A percentile compares a stretch with the other conserved stretches of the same genome.
These are phyloP conservation scores for Trichoderma breve DNA, from an alignment of 2,329 filamentous ascomycete genomes.

Conservation along the genomic window DNA sequence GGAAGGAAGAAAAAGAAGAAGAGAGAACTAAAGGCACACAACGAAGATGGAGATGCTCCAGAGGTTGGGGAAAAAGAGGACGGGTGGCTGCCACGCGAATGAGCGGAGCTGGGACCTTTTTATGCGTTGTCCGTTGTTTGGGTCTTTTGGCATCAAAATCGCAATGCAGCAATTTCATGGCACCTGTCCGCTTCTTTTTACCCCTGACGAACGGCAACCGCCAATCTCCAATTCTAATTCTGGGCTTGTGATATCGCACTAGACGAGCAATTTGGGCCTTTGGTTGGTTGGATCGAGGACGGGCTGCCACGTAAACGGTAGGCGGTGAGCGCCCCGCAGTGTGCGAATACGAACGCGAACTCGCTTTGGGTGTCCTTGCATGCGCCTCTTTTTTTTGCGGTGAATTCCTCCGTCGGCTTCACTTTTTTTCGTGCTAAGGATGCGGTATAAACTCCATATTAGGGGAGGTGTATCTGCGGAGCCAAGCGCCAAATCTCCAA, in stretches of 20 bases:
- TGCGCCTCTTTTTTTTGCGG: slow-evolving; percentile 2
- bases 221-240: slow-evolving; percentile 19
- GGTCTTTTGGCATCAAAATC: background rate
- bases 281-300: slow-evolving; percentile 11
- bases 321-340: slow-evolving; percentile 20
- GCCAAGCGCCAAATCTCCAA: background rate
- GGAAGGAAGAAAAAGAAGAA: background rate
- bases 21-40: background rate
- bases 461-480: background rate
- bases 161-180: slow-evolving; percentile 7
- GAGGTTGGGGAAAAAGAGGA: background rate
- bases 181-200: slow-evolving; percentile 1
- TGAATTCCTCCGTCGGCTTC: background rate
- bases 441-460: slow-evolving; percentile 1
- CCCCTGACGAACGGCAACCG: slow-evolving; percentile 16
- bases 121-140: slow-evolving; percentile 5
- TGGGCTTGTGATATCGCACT: slow-evolving; percentile 19
- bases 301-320: slow-evolving; percentile 18
- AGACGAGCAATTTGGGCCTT: background rate
- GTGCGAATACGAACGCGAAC: slow-evolving; percentile 35
- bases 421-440: background rate
- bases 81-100: background rate
- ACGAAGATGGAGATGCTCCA: background rate
- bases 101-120: slow-evolving; percentile 18
- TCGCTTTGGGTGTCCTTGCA: background rate